Evolutionary conservation across 2,329 filamentous ascomycete genomes (phyloP), one percentile per base, ranked within the genome.

Genomic region (Fusarium subtropicale): DNA sequence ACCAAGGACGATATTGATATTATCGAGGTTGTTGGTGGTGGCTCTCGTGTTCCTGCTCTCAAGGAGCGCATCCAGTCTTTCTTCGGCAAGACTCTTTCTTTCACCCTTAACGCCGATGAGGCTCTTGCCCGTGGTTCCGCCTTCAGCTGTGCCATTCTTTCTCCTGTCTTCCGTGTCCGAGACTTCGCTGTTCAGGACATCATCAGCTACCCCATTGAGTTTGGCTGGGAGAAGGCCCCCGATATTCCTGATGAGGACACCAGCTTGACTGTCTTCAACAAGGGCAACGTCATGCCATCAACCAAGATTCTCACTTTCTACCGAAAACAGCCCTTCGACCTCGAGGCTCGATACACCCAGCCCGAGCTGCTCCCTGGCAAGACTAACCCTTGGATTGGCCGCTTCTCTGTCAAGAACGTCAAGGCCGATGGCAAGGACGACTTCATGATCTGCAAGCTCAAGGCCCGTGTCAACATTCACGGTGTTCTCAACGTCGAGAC

Each of bases 381-480:
- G 86, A 86, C 91, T 67, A 93, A 93, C 79, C 92, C 96, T 48
- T 98, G 95, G 92, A 97, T 99, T 74, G 96, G 96, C 60, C 91
- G 93, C 71, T 99, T 99, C 85, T 97, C 94, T 42, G 94, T 99
- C 80, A 99, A 99, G 88, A 92, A 92, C 46, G 95, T 99, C 78
- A 94, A 97, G 87, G 91, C 93, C 41, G 93, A 97, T 78, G 88
- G 90, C 72, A 94, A 96, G 79, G 93, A 97, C 64, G 96, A 98
- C 79, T 99, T 98, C 81, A 98, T 99, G 95, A 97, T 98, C 77
- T 99, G 96, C 91, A 99, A 99, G 86, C 90, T 99, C 68, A 98
- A 98, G 88, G 95, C 96, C 48, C 91, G 96, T 69, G 88, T 99
- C 59, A 99, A 99, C 84, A 88, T 98, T 70, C 94, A 98, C 84